Base-by-base conservation (phyloP, 2,329 filamentous ascomycete genomes). In the Parafenestella ontariensis region DNA sequence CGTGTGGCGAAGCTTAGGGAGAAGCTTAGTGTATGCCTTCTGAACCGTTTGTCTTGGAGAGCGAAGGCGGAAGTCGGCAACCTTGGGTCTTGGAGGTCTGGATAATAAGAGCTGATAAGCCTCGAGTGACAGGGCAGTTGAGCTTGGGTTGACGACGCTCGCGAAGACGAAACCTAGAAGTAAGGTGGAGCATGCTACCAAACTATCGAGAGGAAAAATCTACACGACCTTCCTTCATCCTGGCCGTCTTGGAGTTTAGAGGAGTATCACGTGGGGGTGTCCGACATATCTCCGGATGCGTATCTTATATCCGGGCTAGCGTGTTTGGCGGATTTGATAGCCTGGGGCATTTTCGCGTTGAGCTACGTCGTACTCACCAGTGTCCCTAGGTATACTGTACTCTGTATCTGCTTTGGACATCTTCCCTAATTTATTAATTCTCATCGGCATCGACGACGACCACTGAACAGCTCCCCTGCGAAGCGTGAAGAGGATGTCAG, bases 41-140 rank as follows among this genome's bases (percentile, higher is more conserved):
- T 4, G 18, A 21, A 18, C 23, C 17, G 3, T 11, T 17, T 11
- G 42, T 41, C 18, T 48, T 54, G 49, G 46, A 57, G 26, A 31
- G 49, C 45, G 34, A 59, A 50, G 56, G 61, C 49, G 56, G 57
- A 57, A 57, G 54, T 55, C 57, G 56, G 59, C 56, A 59, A 13
- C 31, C 29, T 24, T 47, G 23, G 15, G 56, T 48, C 56, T 62
- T 54, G 56, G 53, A 36, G 18, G 39, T 37, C n/a, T n/a, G 21
- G 28, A 17, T 39, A 10, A n/a, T 31, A 47, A 48, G 44, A 52
- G 20, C 10, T 2, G 9, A 17, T 23, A 43, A 29, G 43, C 24
- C 29, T 31, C 21, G 28, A 42, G 23, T 10, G 26, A 49, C 43
- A 18, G 46, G 39, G 45, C 40, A 6, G 10, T 36, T 26, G 51